These are phyloP conservation scores for Phialophora tarda DNA, from an alignment of 2,329 filamentous ascomycete species.

Conservation along the genomic window DNA sequence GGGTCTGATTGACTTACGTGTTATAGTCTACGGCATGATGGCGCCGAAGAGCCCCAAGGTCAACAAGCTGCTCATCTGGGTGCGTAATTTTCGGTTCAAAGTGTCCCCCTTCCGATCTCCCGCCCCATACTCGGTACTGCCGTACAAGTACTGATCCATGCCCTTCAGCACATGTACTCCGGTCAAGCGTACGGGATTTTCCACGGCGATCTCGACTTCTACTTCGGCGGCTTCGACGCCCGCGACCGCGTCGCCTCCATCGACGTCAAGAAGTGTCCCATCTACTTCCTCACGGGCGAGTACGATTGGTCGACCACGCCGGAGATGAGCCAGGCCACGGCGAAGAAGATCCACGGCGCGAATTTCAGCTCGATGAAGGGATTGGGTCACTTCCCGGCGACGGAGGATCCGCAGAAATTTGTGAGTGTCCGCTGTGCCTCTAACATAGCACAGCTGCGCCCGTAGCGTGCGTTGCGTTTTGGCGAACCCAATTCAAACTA, in stretches of 20 bases:
- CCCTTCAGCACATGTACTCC: conserved; percentile 51
- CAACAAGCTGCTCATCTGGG: conserved; percentile 56
- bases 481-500: not conserved
- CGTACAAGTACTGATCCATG: not conserved
- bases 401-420: conserved; percentile 51
- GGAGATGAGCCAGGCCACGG: conserved; percentile 54
- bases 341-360: conserved; percentile 55
- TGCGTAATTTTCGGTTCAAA: conserved; percentile 20
- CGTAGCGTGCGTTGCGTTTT: not conserved
- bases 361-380: conserved; percentile 54
- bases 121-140: not conserved
- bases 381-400: conserved; percentile 56
- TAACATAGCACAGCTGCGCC: too few relatives aligned
- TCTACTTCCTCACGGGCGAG: conserved; percentile 57
- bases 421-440: conserved; percentile 34
- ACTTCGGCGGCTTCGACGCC: conserved; percentile 58
- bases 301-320: conserved; percentile 27
- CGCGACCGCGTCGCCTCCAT: conserved; percentile 52
- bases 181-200: conserved; percentile 59
- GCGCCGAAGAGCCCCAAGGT: conserved; percentile 52
- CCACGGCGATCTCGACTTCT: conserved; percentile 59
- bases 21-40: conserved; percentile 55
- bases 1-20: not conserved
- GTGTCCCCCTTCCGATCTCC: not conserved
- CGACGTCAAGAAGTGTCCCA: conserved; percentile 56